Evolutionary conservation across 2,329 filamentous ascomycete species (phyloP), one percentile per base, ranked within the genome.

Genomic region (Diaporthe helianthi): DNA sequence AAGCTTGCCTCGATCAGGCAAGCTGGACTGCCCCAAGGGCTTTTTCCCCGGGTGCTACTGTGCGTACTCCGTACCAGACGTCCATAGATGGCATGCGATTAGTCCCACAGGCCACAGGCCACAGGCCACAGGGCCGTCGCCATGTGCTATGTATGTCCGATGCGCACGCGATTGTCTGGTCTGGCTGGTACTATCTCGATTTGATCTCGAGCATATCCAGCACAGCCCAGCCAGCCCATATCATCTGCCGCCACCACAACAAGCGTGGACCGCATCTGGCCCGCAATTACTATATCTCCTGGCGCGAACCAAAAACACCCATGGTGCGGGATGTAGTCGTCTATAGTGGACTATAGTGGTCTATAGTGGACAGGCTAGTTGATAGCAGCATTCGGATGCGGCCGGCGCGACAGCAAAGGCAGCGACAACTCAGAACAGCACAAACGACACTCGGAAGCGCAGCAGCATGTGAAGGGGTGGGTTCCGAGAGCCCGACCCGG

Each of bases 401-500:
- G 58, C 58, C 58, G 36, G 58, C 12, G 54, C 54, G 38, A 60
- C 38, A 47, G n/a, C 5, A 22, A 24, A n/a, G n/a, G 29, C 58
- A 61, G 58, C 36, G 51, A 4, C 51, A 52, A 29, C 24, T 15
- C 49, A 22, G 44, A 13, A 24, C 44, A 47, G 49, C 26, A 19
- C n/a, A 31, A 9, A 26, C 36, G 24, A 36, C n/a, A 8, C 53
- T 46, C 38, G 9, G 24, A 9, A 60, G 58, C 19, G 17, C 10
- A 47, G 58, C 26, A 31, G 44, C 58, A 63, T 63, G 58, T 63
- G 58, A 63, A 63, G 58, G 58, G 55, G 58, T 13, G 47, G 19
- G 44, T 63, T 63, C 58, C 58, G 58, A 61, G 58, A 61, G 58
- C 58, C 58, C 58, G 58, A 61, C 58, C 58, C 58, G 58, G 58